These are phyloP conservation scores for Kodamaea neixiangensis DNA, from an alignment of 805 yeast species.

Conservation along the genomic window DNA sequence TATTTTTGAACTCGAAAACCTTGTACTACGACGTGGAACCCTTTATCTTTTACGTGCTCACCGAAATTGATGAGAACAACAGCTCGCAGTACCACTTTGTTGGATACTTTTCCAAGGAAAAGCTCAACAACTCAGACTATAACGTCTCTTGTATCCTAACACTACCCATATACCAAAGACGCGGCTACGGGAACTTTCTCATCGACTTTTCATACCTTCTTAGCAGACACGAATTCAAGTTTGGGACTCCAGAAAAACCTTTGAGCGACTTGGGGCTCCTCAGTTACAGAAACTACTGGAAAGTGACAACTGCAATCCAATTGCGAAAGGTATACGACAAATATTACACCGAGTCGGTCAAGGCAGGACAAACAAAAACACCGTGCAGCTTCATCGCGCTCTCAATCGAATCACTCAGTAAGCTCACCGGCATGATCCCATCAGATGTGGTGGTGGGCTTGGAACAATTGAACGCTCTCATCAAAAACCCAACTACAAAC, in stretches of 20 bases:
- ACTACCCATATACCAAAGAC: conserved; percentile 81
- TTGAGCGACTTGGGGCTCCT: conserved; percentile 81
- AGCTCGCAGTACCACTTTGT: conserved; percentile 67
- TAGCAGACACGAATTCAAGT: conserved; percentile 69
- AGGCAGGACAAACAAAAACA: conserved; percentile 1
- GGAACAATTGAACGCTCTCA: conserved; percentile 70
- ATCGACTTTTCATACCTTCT: conserved; percentile 88
- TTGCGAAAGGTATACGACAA: conserved; percentile 30
- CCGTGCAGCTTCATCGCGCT: conserved; percentile 19
- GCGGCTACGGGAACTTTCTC: conserved; percentile 85
- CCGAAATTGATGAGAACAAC: conserved; percentile 57
- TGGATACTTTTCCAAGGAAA: conserved; percentile 93
- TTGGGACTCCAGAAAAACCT: conserved; percentile 96
- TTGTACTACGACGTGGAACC: conserved; percentile 95
- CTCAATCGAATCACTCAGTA: conserved; percentile 63
- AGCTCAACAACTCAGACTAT: conserved; percentile 69
- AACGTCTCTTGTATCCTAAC: conserved; percentile 91
- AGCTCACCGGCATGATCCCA: conserved; percentile 78
- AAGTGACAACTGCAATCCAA: conserved; percentile 56
- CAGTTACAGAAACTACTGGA: conserved; percentile 90
- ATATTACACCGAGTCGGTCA: background rate
- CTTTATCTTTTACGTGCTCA: conserved; percentile 82
- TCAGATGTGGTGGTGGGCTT: conserved; percentile 87
- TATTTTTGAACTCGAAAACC: conserved; percentile 88
- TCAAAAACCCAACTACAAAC: conserved; percentile 45